These are phyloP conservation scores for Amanita rubescens DNA, from an alignment of 768 basidiomycete species.

Conservation along the genomic window DNA sequence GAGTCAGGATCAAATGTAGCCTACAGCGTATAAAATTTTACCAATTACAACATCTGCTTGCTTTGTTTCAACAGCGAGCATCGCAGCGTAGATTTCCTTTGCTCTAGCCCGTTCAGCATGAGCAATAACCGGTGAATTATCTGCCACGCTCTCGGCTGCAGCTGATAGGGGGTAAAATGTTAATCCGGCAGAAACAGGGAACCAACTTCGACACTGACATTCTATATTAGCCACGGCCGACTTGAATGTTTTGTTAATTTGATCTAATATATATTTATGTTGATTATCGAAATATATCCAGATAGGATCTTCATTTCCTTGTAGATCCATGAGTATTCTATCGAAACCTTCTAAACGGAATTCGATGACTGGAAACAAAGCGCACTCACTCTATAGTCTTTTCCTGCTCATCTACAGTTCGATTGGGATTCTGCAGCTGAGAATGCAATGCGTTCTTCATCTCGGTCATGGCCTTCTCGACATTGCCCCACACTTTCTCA, in stretches of 20 bases:
- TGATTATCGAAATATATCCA: slow-evolving; percentile 97
- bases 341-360: slow-evolving; percentile 3
- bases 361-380: neutral
- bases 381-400: slow-evolving; percentile 85
- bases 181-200: neutral
- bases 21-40: slow-evolving; percentile 24
- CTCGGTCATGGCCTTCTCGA: slow-evolving; percentile 91
- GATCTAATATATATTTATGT: slow-evolving; percentile 76
- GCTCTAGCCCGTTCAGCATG: slow-evolving; percentile 38
- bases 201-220: slow-evolving; percentile 25
- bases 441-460: slow-evolving; percentile 72
- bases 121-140: slow-evolving; percentile 28
- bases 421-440: slow-evolving; percentile 74
- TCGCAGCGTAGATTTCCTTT: slow-evolving; percentile 51
- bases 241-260: slow-evolving; percentile 59
- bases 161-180: slow-evolving; percentile 26
- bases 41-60: slow-evolving; percentile 56
- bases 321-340: slow-evolving; percentile 86
- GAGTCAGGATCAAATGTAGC: neutral
- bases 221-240: slow-evolving; percentile 46
- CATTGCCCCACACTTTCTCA: slow-evolving; percentile 92
- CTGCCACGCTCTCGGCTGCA: slow-evolving; percentile 33
- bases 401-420: slow-evolving; percentile 90
- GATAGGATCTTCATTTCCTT: slow-evolving; percentile 80
- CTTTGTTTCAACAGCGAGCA: slow-evolving; percentile 55